Evolutionary conservation across 208 protist genomes (phyloP).

Genomic region (Wallacemonas rigidus): DNA sequence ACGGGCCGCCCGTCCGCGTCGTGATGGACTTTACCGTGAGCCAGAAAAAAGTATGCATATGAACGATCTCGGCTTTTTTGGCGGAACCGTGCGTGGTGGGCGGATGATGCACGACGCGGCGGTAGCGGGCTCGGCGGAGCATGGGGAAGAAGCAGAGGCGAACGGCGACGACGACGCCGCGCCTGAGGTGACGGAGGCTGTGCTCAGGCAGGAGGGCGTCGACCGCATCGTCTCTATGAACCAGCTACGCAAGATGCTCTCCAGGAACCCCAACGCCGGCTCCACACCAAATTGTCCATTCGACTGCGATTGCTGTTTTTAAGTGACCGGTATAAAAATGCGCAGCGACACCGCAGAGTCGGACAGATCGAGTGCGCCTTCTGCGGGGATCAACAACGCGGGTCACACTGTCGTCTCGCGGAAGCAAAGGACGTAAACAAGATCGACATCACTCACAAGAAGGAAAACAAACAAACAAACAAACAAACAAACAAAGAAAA

Average conservation of each 20-base stretch:
- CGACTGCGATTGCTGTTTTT: constrained; percentile 92
- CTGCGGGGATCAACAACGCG: too few species aligned
- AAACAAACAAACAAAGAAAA: not conserved
- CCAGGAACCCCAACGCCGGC: constrained; percentile 66
- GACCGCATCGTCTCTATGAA: constrained; percentile 76
- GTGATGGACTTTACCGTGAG: constrained; percentile 76
- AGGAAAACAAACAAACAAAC: not conserved
- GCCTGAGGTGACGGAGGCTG: constrained; percentile 13
- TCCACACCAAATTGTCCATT: constrained; percentile 91
- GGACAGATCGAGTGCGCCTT: too few species aligned
- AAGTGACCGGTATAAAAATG: not conserved
- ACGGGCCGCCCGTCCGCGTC: constrained; percentile 5
- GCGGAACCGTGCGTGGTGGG: constrained; percentile 29
- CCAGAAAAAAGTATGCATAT: constrained; percentile 78
- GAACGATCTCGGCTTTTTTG: constrained; percentile 84
- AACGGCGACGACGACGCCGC: constrained; percentile 10
- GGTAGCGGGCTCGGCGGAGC: not conserved
- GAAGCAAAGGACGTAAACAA: not conserved
- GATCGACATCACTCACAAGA: not conserved
- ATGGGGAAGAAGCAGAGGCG: not conserved
- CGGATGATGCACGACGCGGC: constrained; percentile 20
- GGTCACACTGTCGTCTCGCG: too few species aligned
- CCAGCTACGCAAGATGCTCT: constrained; percentile 82
- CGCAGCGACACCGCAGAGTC: too few species aligned
- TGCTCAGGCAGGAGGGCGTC: constrained; percentile 66